phyloP scores from a whole-genome alignment of 768 basidiomycete genomes.

The Rhizopogon sp. region DNA sequence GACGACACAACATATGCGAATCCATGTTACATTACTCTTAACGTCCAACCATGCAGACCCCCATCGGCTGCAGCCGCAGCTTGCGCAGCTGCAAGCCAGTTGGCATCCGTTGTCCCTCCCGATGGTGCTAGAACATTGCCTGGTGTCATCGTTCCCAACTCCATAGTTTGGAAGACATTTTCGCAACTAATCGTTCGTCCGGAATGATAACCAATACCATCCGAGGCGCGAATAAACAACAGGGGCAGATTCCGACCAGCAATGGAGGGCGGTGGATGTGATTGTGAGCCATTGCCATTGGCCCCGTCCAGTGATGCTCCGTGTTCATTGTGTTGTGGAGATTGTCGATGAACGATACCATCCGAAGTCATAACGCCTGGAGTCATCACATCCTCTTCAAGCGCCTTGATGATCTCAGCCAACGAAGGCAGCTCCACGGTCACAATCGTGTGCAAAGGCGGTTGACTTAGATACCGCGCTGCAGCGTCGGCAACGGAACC shows the following conservation, averaged over 20 bases:
- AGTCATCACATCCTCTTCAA: constrained; percentile 65
- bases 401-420: constrained; percentile 68
- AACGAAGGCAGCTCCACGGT: constrained; percentile 82
- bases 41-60: constrained; percentile 71
- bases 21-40: constrained; percentile 62
- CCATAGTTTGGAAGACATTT: constrained; percentile 69
- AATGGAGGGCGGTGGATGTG: constrained; percentile 43
- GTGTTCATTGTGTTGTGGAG: constrained; percentile 29
- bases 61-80: constrained; percentile 62
- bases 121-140: constrained; percentile 42
- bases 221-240: constrained; percentile 73
- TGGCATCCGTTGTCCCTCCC: constrained; percentile 48
- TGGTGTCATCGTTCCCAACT: constrained; percentile 45
- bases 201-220: constrained; percentile 89
- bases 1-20: constrained; percentile 19
- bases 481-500: constrained; percentile 11
- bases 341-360: constrained; percentile 13
- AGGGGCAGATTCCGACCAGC: constrained; percentile 69
- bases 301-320: constrained; percentile 26
- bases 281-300: constrained; percentile 16
- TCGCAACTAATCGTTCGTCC: constrained; percentile 81
- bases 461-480: constrained; percentile 48
- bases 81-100: constrained; percentile 74
- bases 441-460: constrained; percentile 71
- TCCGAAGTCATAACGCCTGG: constrained; percentile 30